Conservation (phyloP, 2,329 filamentous ascomycete species). For the Trichoderma aggressivum region DNA sequence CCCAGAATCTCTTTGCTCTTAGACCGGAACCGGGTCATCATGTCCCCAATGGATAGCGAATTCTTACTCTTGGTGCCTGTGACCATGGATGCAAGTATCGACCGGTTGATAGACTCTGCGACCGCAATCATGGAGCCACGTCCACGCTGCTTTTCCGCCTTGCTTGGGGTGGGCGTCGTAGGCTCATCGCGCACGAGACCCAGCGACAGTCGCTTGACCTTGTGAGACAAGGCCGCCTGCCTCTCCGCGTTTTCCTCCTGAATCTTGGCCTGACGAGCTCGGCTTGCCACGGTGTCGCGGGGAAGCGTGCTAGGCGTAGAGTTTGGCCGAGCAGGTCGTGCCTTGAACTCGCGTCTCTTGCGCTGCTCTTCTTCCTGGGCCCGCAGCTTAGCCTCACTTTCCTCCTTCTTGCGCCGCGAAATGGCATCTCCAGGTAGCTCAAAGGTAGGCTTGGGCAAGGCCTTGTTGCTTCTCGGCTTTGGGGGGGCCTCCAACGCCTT, state of each 20-base stretch:
- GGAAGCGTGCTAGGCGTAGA: constrained; percentile 42
- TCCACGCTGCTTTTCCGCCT: constrained; percentile 26
- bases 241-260: constrained; percentile 28
- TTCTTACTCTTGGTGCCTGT: constrained; percentile 45
- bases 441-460: constrained; percentile 54
- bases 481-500: constrained; percentile 38
- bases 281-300: constrained; percentile 57
- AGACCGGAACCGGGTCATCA: constrained; percentile 46
- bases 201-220: constrained; percentile 28
- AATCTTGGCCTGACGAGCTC: constrained; percentile 49
- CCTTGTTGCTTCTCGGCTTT: constrained; percentile 49
- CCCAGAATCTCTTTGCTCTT: constrained; percentile 54
- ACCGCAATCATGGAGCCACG: constrained; percentile 27
- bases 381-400: constrained; percentile 52
- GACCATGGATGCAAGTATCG: constrained; percentile 45
- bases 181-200: constrained; percentile 16
- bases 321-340: constrained; percentile 51
- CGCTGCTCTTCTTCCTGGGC: constrained; percentile 59
- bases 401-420: constrained; percentile 52
- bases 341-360: constrained; percentile 62
- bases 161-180: constrained; percentile 13
- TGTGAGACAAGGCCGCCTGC: constrained; percentile 19
- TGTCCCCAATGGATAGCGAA: constrained; percentile 49
- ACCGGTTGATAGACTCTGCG: constrained; percentile 34
- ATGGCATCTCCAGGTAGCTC: constrained; percentile 63